phyloP scores from a whole-genome alignment of 805 yeast genomes.

The Suhomyces pyralidae region DNA sequence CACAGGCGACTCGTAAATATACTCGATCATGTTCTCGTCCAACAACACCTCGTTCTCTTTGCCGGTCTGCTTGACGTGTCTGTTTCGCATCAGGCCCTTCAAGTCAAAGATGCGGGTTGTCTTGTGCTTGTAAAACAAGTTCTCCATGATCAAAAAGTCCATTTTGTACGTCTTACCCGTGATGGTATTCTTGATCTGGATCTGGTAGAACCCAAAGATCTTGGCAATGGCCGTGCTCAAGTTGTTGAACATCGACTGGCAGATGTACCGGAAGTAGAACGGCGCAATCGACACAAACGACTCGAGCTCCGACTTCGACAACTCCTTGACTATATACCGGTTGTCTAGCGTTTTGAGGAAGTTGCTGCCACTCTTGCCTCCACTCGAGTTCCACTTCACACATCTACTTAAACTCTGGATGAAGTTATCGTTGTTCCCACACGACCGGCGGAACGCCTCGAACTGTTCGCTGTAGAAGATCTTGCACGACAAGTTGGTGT shows the following conservation, averaged over 20 bases:
- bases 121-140: conserved; percentile 78
- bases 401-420: conserved; percentile 91
- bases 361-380: conserved; percentile 96
- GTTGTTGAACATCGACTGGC: conserved; percentile 92
- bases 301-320: conserved; percentile 84
- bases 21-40: conserved; percentile 98
- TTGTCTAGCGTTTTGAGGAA: conserved; percentile 91
- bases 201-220: conserved; percentile 93
- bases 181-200: conserved; percentile 75
- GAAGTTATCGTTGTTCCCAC: conserved; percentile 71
- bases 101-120: conserved; percentile 87
- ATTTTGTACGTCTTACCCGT: conserved; percentile 76
- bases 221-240: conserved; percentile 93
- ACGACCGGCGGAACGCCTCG: conserved; percentile 85
- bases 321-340: conserved; percentile 82
- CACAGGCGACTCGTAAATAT: conserved; percentile 91
- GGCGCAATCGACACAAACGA: conserved; percentile 96
- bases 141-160: conserved; percentile 95
- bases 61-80: conserved; percentile 96
- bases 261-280: conserved; percentile 91
- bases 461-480: conserved; percentile 95
- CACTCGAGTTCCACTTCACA: conserved; percentile 91
- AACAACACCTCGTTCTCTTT: conserved; percentile 88
- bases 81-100: conserved; percentile 96
- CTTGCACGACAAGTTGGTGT: conserved; percentile 80